These are phyloP conservation scores for Discostella stelligera DNA, from an alignment of 352 stramenopile genomes.

Conservation along the genomic window DNA sequence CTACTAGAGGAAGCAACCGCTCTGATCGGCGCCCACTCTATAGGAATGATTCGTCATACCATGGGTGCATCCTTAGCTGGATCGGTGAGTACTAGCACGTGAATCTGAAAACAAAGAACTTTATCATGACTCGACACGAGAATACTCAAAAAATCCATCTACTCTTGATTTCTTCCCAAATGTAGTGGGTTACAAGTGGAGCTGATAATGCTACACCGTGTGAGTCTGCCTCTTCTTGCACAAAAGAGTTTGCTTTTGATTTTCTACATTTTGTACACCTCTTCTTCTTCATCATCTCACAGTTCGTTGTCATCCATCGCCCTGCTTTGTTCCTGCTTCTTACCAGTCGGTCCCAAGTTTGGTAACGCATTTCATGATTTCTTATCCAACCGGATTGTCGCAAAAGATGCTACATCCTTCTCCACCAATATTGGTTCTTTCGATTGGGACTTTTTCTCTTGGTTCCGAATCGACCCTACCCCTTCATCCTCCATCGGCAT, in stretches of 20 bases:
- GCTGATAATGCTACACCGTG: slow-evolving; percentile 8
- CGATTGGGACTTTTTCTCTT: slow-evolving; percentile 2
- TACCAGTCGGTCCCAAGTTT: slow-evolving; percentile 1
- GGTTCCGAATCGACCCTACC: background rate
- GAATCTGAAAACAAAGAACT: background rate
- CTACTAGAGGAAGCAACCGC: slow-evolving; percentile 15
- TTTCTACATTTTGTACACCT: slow-evolving; percentile 1
- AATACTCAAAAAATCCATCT: background rate
- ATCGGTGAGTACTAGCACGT: background rate
- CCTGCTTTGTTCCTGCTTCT: background rate
- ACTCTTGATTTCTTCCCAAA: background rate
- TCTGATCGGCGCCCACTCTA: slow-evolving; percentile 13
- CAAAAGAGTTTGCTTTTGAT: background rate
- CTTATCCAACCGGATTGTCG: slow-evolving; percentile 1
- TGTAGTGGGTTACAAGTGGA: slow-evolving; percentile 4
- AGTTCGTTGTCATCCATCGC: background rate
- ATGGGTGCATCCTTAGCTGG: background rate
- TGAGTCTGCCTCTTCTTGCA: slow-evolving; percentile 1
- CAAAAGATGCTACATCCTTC: slow-evolving; percentile 1
- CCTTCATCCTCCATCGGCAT: background rate
- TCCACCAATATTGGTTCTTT: slow-evolving; percentile 4
- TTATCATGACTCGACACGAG: no score
- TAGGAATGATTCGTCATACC: slow-evolving; percentile 12
- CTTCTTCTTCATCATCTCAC: background rate
- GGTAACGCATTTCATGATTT: slow-evolving; percentile 14